Percentiles rank a stretch among this genome's conserved stretches.
These are phyloP conservation scores for Pyronema omphalodes DNA, from an alignment of 495 filamentous ascomycete species.

Conservation along the genomic window DNA sequence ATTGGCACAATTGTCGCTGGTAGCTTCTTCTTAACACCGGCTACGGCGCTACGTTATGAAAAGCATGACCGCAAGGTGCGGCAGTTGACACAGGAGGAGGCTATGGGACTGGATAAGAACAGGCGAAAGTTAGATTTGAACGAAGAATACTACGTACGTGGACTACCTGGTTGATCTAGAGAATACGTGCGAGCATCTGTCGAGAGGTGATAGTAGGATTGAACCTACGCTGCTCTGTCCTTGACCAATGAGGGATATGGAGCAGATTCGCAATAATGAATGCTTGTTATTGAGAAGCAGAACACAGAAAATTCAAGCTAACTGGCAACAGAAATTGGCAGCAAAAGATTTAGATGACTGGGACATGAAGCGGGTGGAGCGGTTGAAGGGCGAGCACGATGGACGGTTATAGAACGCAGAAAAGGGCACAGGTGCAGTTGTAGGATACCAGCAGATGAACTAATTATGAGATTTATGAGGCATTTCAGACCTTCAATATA, in stretches of 20 bases:
- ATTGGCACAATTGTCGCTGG: conserved; percentile 79
- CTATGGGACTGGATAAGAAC: conserved; percentile 54
- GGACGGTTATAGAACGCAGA: conserved; percentile 42
- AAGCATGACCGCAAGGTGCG: conserved; percentile 71
- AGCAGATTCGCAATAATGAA: too few relatives aligned
- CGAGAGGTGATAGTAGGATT: neutral
- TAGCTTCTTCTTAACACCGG: conserved; percentile 85
- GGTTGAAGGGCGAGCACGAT: conserved; percentile 75
- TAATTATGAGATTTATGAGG: too few relatives aligned
- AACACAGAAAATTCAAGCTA: neutral
- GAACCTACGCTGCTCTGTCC: neutral
- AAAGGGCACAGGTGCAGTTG: neutral
- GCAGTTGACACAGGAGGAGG: conserved; percentile 65
- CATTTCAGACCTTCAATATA: too few relatives aligned
- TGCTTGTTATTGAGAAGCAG: neutral
- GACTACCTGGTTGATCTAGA: neutral
- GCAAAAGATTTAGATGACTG: conserved; percentile 86
- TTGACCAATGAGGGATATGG: neutral
- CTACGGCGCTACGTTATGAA: conserved; percentile 84
- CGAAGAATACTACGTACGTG: conserved; percentile 85
- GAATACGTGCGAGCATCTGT: too few relatives aligned
- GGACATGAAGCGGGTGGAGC: conserved; percentile 85
- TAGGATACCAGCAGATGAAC: too few relatives aligned
- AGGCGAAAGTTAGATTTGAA: conserved; percentile 55
- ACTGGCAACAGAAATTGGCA: conserved; percentile 51